phyloP scores from a whole-genome alignment of 1,284 basidiomycete species.

The Microbotryum scabiosae region DNA sequence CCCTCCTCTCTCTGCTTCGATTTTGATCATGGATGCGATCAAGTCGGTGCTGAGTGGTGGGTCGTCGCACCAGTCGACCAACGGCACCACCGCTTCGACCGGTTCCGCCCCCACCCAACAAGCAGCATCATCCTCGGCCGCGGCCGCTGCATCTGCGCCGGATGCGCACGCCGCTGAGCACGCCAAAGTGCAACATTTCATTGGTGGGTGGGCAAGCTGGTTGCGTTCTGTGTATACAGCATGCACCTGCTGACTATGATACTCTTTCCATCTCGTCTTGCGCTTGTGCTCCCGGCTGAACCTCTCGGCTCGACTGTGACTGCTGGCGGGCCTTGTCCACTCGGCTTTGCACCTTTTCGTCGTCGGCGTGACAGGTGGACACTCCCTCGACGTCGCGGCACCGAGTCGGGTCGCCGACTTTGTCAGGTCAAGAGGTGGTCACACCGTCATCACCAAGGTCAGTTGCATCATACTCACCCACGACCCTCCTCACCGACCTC shows the following conservation, averaged over 20 bases:
- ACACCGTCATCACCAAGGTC: slow-evolving; percentile 98
- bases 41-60: no score
- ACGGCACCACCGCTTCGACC: not conserved
- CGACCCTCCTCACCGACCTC: not conserved
- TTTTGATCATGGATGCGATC: slow-evolving; percentile 3
- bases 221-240: not conserved
- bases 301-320: no score
- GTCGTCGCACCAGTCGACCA: no score
- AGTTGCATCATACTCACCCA: slow-evolving; percentile 28
- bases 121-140: not conserved
- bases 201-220: slow-evolving; percentile 49
- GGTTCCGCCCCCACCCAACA: not conserved
- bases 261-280: not conserved
- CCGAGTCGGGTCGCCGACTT: slow-evolving; percentile 78
- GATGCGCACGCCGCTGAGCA: slow-evolving; percentile 36
- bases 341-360: no score
- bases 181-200: slow-evolving; percentile 71
- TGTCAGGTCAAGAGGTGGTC: slow-evolving; percentile 82
- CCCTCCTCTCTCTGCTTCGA: not conserved
- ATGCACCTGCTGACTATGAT: not conserved
- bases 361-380: slow-evolving; percentile 59
- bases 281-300: not conserved
- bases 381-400: slow-evolving; percentile 75
- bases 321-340: no score
- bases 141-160: slow-evolving; percentile 4